Evolutionary conservation across 306 rosid genomes (phyloP), one percentile per base, ranked within the genome.

Genomic region (Vicia villosa): DNA sequence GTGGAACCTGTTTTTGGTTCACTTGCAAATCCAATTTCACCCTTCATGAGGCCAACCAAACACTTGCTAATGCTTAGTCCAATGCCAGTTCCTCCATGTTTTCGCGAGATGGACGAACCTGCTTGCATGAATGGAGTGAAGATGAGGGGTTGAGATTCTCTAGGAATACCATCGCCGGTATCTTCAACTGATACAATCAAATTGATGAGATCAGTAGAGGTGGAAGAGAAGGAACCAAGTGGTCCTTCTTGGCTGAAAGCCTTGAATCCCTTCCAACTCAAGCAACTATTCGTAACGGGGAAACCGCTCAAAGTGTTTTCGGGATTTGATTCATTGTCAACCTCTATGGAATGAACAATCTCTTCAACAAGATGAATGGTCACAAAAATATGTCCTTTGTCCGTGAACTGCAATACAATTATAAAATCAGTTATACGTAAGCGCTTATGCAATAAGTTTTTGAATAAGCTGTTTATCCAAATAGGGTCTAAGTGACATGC

Each of bases 71-170:
- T 94, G 86, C 99, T 88, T 49, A 94, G 76, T 38, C 99, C 99
- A 64, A 94, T 94, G 63, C 99, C 99, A 3, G 99, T 94, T 74
- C 99, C 99, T 30, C 97, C 97, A 54, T 94, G 91, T 9, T 86
- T 94, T 54, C 97, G 81, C 20, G 96, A 91, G 76, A 84, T 91
- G 45, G 99, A 91, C 38, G 97, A 83, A 61, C 89, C 91, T 34
- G 91, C 97, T 74, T 94, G 99, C 97, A 94, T 94, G 87, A 94
- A 94, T 66, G 96, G 99, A 73, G 89, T 94, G 89, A 91, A 94
- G 57, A 94, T 77, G 26, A 80, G 82, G 19, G 91, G 37, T 72
- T 94, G 97, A 3, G 95, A 77, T 42, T 91, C 97, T 14, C 37
- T 9, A 58, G 99, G 99, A 73, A 94, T 94, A 46, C 99, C 99